Base-by-base conservation (phyloP, 2,329 filamentous ascomycete species). In the Fusarium sublunatum region DNA sequence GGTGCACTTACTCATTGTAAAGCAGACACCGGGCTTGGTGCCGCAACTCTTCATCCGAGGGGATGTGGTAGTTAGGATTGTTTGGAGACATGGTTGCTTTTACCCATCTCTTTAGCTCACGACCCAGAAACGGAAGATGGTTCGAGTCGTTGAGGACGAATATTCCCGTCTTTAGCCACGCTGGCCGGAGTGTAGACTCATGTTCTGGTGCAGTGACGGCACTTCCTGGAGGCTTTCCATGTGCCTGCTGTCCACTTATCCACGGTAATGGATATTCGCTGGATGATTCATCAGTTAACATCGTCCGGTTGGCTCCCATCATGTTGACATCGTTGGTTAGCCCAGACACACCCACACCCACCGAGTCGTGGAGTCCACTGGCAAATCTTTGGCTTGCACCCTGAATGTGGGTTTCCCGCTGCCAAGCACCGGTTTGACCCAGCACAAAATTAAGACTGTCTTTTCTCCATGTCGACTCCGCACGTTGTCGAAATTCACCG, bases 1-100 rank as follows among this genome's bases (percentile, higher is more conserved):
- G 10, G 1, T 4, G 3, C 1, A 43, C 72, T 65, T 25, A 74
- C 72, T 74, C 71, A 10, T 74, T 74, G 10, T 66, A 71, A n/a
- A 78, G 54, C 12, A 78, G 72, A 28, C 70, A 73, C 3, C 73
- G 66, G 4, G 75, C 74, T 53, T 78, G 73, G 8, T 69, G 61
- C 11, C 74, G 64, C 2, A 79, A 49, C 39, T 78, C 76, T 5
- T 73, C 72, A 19, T 79, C 77, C 0, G 75, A 77, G 1, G 76
- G 76, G 1, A 74, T 36, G 6, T 72, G 72, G 25, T 45, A 72
- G 49, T 67, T 71, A 0, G 73, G 72, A 7, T 74, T 74, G 7
- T 68, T 76, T 15, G 61, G 76, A 28, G 68, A 76, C 75, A 70
- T 77, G 1, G 71, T 65, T 1, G 70, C 70, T 6, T 62, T 68